A percentile compares a stretch with the other conserved stretches of the same genome.
Evolutionary conservation across 2,329 filamentous ascomycete genomes (phyloP).

Genomic region (Xylaria arbuscula): DNA sequence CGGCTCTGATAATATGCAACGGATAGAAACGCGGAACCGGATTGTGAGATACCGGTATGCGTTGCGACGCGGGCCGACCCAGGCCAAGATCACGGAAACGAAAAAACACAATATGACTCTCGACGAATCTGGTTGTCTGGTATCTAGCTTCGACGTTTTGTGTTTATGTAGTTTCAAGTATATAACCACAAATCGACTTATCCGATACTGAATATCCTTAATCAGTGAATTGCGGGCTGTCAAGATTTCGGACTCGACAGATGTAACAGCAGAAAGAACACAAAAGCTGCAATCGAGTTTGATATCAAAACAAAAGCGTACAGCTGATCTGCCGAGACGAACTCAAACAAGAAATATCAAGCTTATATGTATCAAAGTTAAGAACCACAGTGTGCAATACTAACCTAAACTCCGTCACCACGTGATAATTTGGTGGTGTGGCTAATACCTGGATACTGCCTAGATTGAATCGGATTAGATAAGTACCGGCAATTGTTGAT

Average conservation of each 20-base stretch:
- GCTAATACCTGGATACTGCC: neutral
- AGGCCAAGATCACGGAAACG: neutral
- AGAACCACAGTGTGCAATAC: neutral
- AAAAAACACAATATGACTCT: neutral
- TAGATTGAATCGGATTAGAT: neutral
- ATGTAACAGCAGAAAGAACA: neutral
- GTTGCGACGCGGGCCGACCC: neutral
- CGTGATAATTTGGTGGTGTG: conserved; percentile 18
- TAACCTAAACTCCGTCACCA: conserved; percentile 1
- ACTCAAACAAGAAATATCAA: neutral
- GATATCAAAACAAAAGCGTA: neutral
- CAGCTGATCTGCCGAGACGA: neutral
- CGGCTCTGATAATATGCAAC: neutral
- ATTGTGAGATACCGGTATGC: neutral
- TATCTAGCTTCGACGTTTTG: neutral
- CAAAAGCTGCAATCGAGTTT: neutral
- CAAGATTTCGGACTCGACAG: neutral
- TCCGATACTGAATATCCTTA: neutral
- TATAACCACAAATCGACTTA: neutral
- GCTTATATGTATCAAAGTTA: neutral
- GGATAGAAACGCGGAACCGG: neutral
- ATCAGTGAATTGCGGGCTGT: neutral
- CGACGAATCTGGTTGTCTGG: no score
- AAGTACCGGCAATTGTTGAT: no score
- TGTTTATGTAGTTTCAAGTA: neutral